Conservation (phyloP, 768 basidiomycete species). For the Amanita jacksonii region DNA sequence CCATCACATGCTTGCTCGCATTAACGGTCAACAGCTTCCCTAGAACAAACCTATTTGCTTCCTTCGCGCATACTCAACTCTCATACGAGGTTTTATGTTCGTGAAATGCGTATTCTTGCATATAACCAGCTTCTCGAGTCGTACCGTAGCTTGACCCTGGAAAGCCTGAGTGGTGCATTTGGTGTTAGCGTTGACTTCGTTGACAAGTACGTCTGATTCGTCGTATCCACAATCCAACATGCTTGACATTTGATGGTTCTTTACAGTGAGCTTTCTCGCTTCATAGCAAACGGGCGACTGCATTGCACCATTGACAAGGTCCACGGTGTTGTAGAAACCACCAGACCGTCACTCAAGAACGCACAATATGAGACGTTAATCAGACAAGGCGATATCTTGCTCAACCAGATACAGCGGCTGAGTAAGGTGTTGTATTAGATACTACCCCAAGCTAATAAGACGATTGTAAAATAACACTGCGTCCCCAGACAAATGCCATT, state of each 20-base stretch:
- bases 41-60: conserved; percentile 83
- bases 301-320: conserved; percentile 92
- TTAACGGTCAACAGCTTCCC: conserved; percentile 45
- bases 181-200: conserved; percentile 86
- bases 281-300: conserved; percentile 82
- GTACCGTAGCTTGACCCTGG: conserved; percentile 83
- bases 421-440: conserved; percentile 73
- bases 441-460: not conserved
- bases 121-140: conserved; percentile 89
- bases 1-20: conserved; percentile 3
- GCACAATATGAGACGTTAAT: conserved; percentile 91
- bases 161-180: conserved; percentile 78
- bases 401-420: conserved; percentile 81
- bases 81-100: conserved; percentile 83
- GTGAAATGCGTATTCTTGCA: conserved; percentile 94
- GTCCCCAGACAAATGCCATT: conserved; percentile 2
- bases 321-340: conserved; percentile 89
- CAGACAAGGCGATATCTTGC: conserved; percentile 81
- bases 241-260: not conserved
- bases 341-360: conserved; percentile 56
- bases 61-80: conserved; percentile 79
- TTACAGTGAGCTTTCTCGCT: conserved; percentile 76
- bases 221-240: too few species aligned
- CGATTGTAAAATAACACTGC: conserved; percentile 1
- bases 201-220: conserved; percentile 55